These are phyloP conservation scores for Mucuna pruriens DNA, from an alignment of 306 rosid genomes.

Conservation along the genomic window DNA sequence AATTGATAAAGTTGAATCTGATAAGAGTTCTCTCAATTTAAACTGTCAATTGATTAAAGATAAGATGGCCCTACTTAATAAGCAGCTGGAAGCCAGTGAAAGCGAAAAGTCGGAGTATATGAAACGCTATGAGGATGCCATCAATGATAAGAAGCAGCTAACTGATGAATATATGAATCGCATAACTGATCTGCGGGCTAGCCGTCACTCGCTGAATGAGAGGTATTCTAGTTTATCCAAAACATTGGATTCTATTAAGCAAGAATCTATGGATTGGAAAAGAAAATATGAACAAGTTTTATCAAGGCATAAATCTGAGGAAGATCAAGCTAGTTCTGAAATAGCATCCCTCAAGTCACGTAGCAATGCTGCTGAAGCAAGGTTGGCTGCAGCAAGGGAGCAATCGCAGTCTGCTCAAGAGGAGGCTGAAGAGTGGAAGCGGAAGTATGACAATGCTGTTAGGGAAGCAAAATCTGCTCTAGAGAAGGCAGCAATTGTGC, in stretches of 20 bases:
- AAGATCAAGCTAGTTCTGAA: slow-evolving; percentile 70
- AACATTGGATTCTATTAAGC: slow-evolving; percentile 66
- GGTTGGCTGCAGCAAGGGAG: slow-evolving; percentile 83
- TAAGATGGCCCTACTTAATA: slow-evolving; percentile 60
- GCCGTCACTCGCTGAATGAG: slow-evolving; percentile 58
- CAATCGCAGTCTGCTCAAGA: slow-evolving; percentile 81
- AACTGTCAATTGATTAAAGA: slow-evolving; percentile 69
- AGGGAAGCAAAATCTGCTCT: slow-evolving; percentile 84
- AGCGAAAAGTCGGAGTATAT: slow-evolving; percentile 70
- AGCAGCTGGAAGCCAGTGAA: slow-evolving; percentile 74
- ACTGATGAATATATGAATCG: slow-evolving; percentile 76
- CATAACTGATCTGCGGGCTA: slow-evolving; percentile 66
- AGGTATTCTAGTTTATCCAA: slow-evolving; percentile 60
- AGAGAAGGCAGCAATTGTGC: slow-evolving; percentile 78
- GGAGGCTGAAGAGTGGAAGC: slow-evolving; percentile 92
- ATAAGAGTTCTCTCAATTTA: slow-evolving; percentile 64
- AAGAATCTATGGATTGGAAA: slow-evolving; percentile 75
- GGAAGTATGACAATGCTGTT: slow-evolving; percentile 74
- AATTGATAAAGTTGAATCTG: slow-evolving; percentile 68
- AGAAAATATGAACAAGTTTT: slow-evolving; percentile 62
- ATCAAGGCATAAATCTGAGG: slow-evolving; percentile 71
- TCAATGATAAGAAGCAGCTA: slow-evolving; percentile 68
- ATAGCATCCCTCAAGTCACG: slow-evolving; percentile 73
- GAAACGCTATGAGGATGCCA: slow-evolving; percentile 75
- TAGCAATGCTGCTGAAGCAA: slow-evolving; percentile 78